Conservation (phyloP, 2,329 filamentous ascomycete species). For the Microdochium nivale region DNA sequence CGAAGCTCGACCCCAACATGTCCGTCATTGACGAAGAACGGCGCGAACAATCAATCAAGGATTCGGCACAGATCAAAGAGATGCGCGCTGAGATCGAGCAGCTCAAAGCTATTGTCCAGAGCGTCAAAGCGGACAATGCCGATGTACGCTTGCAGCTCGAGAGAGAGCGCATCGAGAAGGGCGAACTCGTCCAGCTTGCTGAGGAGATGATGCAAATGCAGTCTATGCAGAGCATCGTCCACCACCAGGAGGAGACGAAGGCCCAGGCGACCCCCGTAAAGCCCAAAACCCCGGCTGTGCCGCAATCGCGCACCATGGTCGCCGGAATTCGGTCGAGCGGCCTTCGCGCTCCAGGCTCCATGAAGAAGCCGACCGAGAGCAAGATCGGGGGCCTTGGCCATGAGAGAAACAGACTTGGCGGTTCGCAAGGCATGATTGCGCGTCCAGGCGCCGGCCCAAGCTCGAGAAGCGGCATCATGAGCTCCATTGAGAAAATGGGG, state of each 20-base stretch:
- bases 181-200: conserved; percentile 70
- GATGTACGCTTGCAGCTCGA: conserved; percentile 58
- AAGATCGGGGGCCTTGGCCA: conserved; percentile 35
- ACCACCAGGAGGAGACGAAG: conserved; percentile 9
- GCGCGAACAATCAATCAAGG: conserved; percentile 50
- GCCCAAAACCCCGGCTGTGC: conserved; percentile 12
- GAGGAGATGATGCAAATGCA: conserved; percentile 75
- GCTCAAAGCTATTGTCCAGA: conserved; percentile 62
- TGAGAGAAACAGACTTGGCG: conserved; percentile 34
- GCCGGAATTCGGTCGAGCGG: conserved; percentile 28
- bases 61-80: conserved; percentile 59
- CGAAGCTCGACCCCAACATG: conserved; percentile 42
- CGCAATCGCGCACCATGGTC: conserved; percentile 2
- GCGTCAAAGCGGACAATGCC: conserved; percentile 62
- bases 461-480: conserved; percentile 66
- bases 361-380: conserved; percentile 33
- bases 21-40: conserved; percentile 41
- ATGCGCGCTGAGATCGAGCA: conserved; percentile 68
- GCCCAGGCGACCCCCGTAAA: conserved; percentile 8
- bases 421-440: conserved; percentile 31
- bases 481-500: conserved; percentile 83
- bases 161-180: conserved; percentile 72
- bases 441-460: conserved; percentile 40
- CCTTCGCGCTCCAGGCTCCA: conserved; percentile 50
- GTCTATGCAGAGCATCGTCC: conserved; percentile 37